A percentile compares a stretch with the other conserved stretches of the same genome.
phyloP scores from a whole-genome alignment of 306 rosid species.

The Lathyrus oleraceus region DNA sequence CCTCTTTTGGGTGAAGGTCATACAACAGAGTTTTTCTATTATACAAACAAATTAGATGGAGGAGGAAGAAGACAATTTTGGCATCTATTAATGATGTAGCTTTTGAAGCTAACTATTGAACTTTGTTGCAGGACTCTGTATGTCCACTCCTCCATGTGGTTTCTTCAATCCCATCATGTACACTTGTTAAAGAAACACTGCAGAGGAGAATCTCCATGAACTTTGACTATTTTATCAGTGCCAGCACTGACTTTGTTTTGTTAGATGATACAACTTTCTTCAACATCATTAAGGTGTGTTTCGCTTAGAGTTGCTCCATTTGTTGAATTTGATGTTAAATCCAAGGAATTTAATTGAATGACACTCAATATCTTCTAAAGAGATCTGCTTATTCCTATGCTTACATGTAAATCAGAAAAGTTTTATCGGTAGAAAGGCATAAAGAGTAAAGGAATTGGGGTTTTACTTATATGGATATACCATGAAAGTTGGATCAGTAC shows the following conservation, averaged over 20 bases:
- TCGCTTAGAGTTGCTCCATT: slow-evolving; percentile 31
- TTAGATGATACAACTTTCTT: slow-evolving; percentile 69
- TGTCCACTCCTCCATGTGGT: slow-evolving; percentile 84
- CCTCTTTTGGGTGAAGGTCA: slow-evolving; percentile 88
- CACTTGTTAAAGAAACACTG: slow-evolving; percentile 74
- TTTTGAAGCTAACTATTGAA: slow-evolving; percentile 69
- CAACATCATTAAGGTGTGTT: slow-evolving; percentile 75
- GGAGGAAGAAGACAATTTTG: slow-evolving; percentile 87
- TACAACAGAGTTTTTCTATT: slow-evolving; percentile 78
- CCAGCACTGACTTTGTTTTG: slow-evolving; percentile 68
- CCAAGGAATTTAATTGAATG: slow-evolving; percentile 26
- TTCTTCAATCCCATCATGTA: slow-evolving; percentile 76
- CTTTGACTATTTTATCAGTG: slow-evolving; percentile 91
- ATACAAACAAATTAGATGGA: slow-evolving; percentile 83
- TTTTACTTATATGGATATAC: slow-evolving; percentile 14
- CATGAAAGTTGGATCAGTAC: slow-evolving; percentile 6
- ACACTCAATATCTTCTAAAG: slow-evolving; percentile 27
- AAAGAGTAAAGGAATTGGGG: slow-evolving; percentile 4
- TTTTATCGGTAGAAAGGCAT: not conserved
- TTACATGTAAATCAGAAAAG: slow-evolving; percentile 12
- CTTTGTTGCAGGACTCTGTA: slow-evolving; percentile 94
- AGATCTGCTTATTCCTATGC: not conserved
- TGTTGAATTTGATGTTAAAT: slow-evolving; percentile 35
- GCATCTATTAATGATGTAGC: slow-evolving; percentile 56
- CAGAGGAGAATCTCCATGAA: slow-evolving; percentile 78